Evolutionary conservation across 305 asterid species (phyloP).

Genomic region (Rubia tinctorum): DNA sequence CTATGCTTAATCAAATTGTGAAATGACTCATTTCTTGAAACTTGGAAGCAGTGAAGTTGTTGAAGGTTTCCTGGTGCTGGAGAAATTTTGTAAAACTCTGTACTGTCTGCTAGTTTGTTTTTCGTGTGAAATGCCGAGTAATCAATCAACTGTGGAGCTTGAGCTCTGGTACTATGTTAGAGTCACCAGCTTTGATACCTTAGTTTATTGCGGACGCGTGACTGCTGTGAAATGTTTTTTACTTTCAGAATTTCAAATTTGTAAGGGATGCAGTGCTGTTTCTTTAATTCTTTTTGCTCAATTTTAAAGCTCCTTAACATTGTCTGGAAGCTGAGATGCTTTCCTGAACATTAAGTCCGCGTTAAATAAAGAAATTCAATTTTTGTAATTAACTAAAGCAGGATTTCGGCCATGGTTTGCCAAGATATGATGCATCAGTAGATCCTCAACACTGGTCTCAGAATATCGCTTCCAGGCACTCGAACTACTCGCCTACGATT

Average conservation of each 20-base stretch:
- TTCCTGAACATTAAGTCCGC: neutral
- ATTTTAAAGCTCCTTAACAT: no score
- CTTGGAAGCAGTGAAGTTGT: neutral
- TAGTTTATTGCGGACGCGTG: neutral
- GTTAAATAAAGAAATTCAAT: neutral
- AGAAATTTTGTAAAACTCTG: no score
- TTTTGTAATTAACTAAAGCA: slow-evolving; percentile 21
- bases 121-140: neutral
- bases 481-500: slow-evolving; percentile 35
- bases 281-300: neutral
- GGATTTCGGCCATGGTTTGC: slow-evolving; percentile 39
- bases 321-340: neutral
- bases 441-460: slow-evolving; percentile 38
- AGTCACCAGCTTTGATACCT: neutral
- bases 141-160: neutral
- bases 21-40: neutral
- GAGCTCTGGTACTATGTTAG: no score
- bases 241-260: neutral
- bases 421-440: slow-evolving; percentile 29
- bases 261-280: neutral
- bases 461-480: slow-evolving; percentile 32
- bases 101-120: neutral
- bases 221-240: neutral
- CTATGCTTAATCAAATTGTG: no score
- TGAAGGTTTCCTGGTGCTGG: neutral